Base-by-base conservation (phyloP, 2,329 filamentous ascomycete species). In the Chrysosporium keratinophilum region DNA sequence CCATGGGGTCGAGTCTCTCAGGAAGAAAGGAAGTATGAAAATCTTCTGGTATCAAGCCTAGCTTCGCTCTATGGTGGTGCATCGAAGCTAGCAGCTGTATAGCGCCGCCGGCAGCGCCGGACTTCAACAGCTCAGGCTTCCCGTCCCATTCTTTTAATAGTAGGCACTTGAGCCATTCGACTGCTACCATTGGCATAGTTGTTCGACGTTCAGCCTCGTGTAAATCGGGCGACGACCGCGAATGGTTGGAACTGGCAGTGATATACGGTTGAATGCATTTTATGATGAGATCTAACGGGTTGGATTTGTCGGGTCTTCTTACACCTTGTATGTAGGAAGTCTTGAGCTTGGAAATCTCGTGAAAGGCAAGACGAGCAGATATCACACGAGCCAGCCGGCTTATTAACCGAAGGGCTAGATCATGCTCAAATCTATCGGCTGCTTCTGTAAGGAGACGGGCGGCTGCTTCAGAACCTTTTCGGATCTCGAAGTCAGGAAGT, bases 61-160 rank as follows among this genome's bases (percentile, higher is more conserved):
- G 74, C 35, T 81, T 77, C 61, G 78, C 80, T 52, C 81, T 75
- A 62, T 87, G 82, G 81, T 78, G 75, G 85, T 87, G 84, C 66
- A 95, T 78, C 20, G 82, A 78, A 31, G 80, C 75, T 45, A 95
- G 79, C 31, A 94, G 77, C 46, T 83, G 81, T 40, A 96, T 71
- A 6, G 88, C 88, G 50, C 87, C 85, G 12, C 87, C 87, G 57
- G 89, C 84, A 12, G 85, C 76, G 31, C 84, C 81, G 62, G 85
- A 83, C 52, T 79, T 82, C 1, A 81, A 74, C 50, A 95, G 78
- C 42, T 83, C 78, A 1, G 86, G 78, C 52, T 80, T 80, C 0
- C 88, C 87, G 63, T 91, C 79, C 90, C 90, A 96, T 57, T 87
- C 82, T 53, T 83, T 81, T 43, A 94, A 70, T 63, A 95, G 79